phyloP scores from a whole-genome alignment of 305 asterid genomes.

The Withania somnifera region DNA sequence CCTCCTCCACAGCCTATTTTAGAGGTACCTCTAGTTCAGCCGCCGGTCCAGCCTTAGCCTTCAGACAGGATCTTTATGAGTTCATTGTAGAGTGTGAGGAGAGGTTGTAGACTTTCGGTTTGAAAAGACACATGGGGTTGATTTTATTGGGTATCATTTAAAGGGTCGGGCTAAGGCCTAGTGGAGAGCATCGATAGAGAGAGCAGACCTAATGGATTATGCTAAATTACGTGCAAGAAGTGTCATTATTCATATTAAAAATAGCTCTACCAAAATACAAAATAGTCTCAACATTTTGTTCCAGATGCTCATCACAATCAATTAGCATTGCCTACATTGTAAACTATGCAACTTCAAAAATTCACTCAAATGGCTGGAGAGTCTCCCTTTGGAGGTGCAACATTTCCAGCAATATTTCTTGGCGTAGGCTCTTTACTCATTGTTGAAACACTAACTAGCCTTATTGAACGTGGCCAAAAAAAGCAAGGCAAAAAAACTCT shows the following conservation, averaged over 20 bases:
- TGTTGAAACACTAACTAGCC: conserved; percentile 21
- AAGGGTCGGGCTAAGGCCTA: too few species aligned
- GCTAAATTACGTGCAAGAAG: background rate
- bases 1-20: too few species aligned
- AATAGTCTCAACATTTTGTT: conserved; percentile 19
- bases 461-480: conserved; percentile 12
- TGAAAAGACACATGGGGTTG: too few species aligned
- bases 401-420: conserved; percentile 25
- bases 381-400: conserved; percentile 20
- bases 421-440: conserved; percentile 12
- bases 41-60: too few species aligned
- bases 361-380: conserved; percentile 22
- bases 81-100: too few species aligned
- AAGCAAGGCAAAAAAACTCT: conserved; percentile 12
- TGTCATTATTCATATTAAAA: conserved; percentile 23
- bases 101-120: too few species aligned
- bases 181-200: too few species aligned
- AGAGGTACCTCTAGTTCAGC: too few species aligned
- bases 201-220: too few species aligned
- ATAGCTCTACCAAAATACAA: conserved; percentile 22
- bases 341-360: conserved; percentile 10
- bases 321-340: conserved; percentile 17
- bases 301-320: conserved; percentile 22
- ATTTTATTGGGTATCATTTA: too few species aligned
- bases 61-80: too few species aligned